Evolutionary conservation across 2,329 filamentous ascomycete genomes (phyloP).

Genomic region (Penicillium crustosum): DNA sequence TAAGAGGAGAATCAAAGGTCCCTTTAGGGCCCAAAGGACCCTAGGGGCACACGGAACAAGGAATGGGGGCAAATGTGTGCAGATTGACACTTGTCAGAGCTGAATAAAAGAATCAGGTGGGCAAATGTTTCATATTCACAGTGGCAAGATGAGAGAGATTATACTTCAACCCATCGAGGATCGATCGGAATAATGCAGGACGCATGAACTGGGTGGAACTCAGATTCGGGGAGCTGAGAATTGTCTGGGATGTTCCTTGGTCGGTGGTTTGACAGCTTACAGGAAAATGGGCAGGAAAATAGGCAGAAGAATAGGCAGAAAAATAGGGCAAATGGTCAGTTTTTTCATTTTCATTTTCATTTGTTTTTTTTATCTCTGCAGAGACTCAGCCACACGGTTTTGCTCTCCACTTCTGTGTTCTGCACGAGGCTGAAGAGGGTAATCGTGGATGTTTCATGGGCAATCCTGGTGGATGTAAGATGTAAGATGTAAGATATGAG

Average conservation of each 20-base stretch:
- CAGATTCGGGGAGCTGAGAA: conserved; percentile 9
- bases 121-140: neutral
- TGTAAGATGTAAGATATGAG: neutral
- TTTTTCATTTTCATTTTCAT: too few relatives aligned
- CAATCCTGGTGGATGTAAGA: neutral
- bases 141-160: neutral
- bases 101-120: neutral
- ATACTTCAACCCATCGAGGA: neutral
- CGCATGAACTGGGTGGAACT: conserved; percentile 8
- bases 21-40: neutral
- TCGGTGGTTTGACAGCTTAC: conserved; percentile 10
- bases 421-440: conserved; percentile 18
- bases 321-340: neutral
- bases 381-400: conserved; percentile 17
- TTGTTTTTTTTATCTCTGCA: neutral
- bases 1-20: conserved; percentile 15
- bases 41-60: neutral
- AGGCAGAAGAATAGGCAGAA: neutral
- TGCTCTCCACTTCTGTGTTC: conserved; percentile 1
- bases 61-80: neutral
- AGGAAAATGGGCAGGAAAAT: neutral
- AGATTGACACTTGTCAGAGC: neutral
- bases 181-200: conserved; percentile 10
- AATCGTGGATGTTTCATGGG: conserved; percentile 6
- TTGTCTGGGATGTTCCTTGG: conserved; percentile 13